Evolutionary conservation across 23 red algal species (phyloP).

Genomic region (Gracilariopsis chorda): DNA sequence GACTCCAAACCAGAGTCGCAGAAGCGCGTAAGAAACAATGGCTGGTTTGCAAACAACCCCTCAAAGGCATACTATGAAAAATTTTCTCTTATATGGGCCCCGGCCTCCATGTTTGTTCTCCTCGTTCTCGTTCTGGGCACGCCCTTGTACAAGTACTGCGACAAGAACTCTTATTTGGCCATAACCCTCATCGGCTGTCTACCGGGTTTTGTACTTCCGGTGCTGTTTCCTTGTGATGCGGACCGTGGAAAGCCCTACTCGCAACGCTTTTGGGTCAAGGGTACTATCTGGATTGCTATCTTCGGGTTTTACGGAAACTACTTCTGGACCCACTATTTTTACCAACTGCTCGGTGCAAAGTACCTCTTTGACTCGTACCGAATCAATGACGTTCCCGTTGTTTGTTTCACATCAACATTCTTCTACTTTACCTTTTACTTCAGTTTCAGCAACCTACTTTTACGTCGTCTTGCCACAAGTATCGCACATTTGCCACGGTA

Average conservation of each 20-base stretch:
- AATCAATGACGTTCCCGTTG: conserved; percentile 85
- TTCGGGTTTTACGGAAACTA: conserved; percentile 97
- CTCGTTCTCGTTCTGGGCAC: conserved; percentile 70
- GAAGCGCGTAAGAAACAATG: too few relatives aligned
- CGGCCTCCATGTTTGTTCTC: conserved; percentile 65
- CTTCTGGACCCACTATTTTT: conserved; percentile 99
- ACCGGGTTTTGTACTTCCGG: conserved; percentile 56
- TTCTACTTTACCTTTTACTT: conserved; percentile 96
- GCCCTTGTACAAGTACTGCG: conserved; percentile 63
- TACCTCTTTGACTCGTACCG: conserved; percentile 89
- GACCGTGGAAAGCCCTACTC: conserved; percentile 34
- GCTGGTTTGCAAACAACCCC: conserved; percentile 62
- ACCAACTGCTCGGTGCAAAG: conserved; percentile 77
- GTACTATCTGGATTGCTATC: conserved; percentile 78
- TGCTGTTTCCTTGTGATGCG: conserved; percentile 9
- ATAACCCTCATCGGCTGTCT: conserved; percentile 56
- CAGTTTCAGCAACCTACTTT: conserved; percentile 54
- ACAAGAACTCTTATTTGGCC: conserved; percentile 56
- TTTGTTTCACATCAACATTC: conserved; percentile 80
- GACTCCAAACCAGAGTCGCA: too few relatives aligned
- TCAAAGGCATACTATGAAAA: conserved; percentile 76
- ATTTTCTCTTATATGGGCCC: conserved; percentile 67
- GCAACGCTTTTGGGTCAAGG: conserved; percentile 88
- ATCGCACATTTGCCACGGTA: neutral
- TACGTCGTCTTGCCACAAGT: conserved; percentile 33